phyloP scores from a whole-genome alignment of 352 stramenopile species.

The Pythium scleroteichum region DNA sequence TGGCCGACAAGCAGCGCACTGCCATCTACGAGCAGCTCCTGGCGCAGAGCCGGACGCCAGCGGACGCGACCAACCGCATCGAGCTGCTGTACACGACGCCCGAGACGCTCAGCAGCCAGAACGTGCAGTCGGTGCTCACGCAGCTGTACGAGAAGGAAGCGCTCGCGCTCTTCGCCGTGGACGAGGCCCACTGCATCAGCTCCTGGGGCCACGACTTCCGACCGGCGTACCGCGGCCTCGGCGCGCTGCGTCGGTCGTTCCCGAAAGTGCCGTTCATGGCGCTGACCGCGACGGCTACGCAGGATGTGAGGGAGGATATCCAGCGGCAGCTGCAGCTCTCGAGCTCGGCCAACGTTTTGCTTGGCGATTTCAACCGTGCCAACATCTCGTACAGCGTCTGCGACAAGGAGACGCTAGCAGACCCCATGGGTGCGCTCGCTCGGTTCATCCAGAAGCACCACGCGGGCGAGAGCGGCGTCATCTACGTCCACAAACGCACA shows the following conservation, averaged over 20 bases:
- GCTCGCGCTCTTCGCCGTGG: constrained; percentile 68
- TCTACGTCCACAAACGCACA: constrained; percentile 60
- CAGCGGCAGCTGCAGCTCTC: constrained; percentile 37
- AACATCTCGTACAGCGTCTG: constrained; percentile 63
- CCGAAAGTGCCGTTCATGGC: constrained; percentile 68
- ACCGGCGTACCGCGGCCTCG: constrained; percentile 57
- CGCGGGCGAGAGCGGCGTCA: constrained; percentile 33
- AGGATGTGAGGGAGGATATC: constrained; percentile 66
- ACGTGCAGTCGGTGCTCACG: constrained; percentile 47
- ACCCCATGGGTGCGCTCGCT: constrained; percentile 40
- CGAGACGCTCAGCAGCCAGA: constrained; percentile 67
- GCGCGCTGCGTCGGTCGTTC: constrained; percentile 37
- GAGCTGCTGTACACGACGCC: constrained; percentile 89
- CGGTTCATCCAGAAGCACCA: constrained; percentile 49
- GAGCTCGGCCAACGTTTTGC: constrained; percentile 38
- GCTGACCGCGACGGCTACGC: constrained; percentile 89
- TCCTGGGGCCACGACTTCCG: constrained; percentile 91
- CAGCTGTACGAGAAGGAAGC: constrained; percentile 31
- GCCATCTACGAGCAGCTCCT: constrained; percentile 36
- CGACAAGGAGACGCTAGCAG: constrained; percentile 47
- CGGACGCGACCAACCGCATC: constrained; percentile 22
- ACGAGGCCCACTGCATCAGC: constrained; percentile 93
- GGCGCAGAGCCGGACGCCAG: constrained; percentile 11
- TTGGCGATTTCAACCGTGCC: constrained; percentile 58
- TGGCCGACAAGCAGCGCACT: constrained; percentile 32